Base-by-base conservation (phyloP, 805 yeast genomes). In the Metschnikowia baotianmanensis region DNA sequence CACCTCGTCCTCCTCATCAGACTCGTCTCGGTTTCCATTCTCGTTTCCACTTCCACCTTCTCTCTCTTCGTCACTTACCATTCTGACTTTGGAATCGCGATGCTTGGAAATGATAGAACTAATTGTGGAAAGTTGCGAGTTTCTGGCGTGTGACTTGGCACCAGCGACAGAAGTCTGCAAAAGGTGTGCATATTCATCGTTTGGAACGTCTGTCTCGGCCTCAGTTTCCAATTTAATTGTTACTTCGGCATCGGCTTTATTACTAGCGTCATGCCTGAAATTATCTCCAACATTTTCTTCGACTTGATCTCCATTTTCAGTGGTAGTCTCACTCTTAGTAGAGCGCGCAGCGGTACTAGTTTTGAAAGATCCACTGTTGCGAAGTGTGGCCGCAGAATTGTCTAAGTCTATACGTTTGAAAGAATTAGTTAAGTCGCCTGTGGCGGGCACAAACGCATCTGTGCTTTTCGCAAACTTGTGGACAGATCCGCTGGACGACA, bases 91-190 rank as follows among this genome's bases (percentile, higher is more conserved):
- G 10, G 43, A 34, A n/a, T 39, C 25, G 31, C 38, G 43, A 15
- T 57, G 68, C 44, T 65, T 68, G 6, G 71, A 66, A 22, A 69
- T 58, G 35, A 69, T 65, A 0, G 73, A 68, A 41, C 72, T 67
- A 10, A 68, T 66, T 57, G 66, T 69, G 9, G 74, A 68, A 19
- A 66, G 43, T 31, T 62, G 71, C 39, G 71, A 63, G 31, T 57
- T 45, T 41, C 71, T 55, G 10, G 23, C 31, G 11, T 36, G 33
- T 15, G 26, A 22, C 13, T 23, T 38, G 16, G 34, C 21, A 8
- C 41, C 35, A 2, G 29, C 20, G 6, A 38, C 39, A 19, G 42
- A 36, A 2, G 45, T 45, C 34, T 16, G 40, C 37, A 63, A 55
- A 36, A 60, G 63, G 6, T 49, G 40, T 23, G 63, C 37, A 38